Percentiles rank a stretch among this genome's conserved stretches.
phyloP scores from a whole-genome alignment of 306 rosid species.

The Fragaria nilgerrensis region DNA sequence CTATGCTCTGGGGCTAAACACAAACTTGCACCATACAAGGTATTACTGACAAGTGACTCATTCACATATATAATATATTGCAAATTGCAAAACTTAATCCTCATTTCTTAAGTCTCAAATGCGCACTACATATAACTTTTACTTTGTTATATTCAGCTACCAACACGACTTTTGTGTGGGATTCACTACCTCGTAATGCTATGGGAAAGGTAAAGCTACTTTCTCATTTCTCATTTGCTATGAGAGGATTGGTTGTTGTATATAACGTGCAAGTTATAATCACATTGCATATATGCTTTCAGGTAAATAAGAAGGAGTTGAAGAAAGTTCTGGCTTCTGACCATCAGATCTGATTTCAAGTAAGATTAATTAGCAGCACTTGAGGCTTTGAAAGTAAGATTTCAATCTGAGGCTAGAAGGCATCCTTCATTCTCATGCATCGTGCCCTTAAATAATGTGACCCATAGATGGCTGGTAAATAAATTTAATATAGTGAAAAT shows the following conservation, averaged over 20 bases:
- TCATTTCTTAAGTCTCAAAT: constrained; percentile 6
- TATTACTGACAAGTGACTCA: constrained; percentile 23
- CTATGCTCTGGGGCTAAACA: constrained; percentile 73
- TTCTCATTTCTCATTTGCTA: background rate
- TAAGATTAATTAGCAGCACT: background rate
- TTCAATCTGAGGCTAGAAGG: background rate
- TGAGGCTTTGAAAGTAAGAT: background rate
- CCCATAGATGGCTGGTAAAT: background rate
- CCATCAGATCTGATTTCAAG: constrained; percentile 17
- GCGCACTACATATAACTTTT: background rate
- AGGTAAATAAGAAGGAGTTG: constrained; percentile 89
- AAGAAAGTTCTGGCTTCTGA: constrained; percentile 58
- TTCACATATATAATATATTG: background rate
- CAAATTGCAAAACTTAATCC: background rate
- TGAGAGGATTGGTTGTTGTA: background rate
- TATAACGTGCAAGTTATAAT: background rate
- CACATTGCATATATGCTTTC: constrained; percentile 18
- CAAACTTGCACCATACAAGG: constrained; percentile 97
- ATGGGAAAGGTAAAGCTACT: constrained; percentile 82
- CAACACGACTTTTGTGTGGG: constrained; percentile 68
- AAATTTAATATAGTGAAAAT: background rate
- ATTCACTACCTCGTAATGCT: constrained; percentile 85
- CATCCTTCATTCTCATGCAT: background rate
- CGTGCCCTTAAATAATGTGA: background rate
- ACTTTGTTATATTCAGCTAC: constrained; percentile 47